Base-by-base conservation (phyloP, 345 rosid genomes). In the Eucalyptus leucophloia region DNA sequence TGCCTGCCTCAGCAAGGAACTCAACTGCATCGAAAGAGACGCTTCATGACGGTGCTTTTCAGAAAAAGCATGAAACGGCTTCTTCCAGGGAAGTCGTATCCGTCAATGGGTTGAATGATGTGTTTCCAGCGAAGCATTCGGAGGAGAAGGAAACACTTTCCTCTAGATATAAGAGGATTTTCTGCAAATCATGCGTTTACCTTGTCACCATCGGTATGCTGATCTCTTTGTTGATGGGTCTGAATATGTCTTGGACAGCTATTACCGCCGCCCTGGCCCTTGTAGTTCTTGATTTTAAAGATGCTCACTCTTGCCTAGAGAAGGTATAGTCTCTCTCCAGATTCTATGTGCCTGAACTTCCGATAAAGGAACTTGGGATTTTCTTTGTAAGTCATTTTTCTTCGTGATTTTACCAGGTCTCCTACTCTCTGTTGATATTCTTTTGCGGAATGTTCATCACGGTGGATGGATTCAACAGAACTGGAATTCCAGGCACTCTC, bases 401-500 rank as follows among this genome's bases (percentile, higher is more conserved):
- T 16, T 18, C 23, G 17, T 88, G 51, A 24, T 49, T 47, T 69
- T 50, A 19, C 24, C 94, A 97, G 98, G 98, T 96, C 23, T 98
- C 99, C 15, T 97, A 95, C 89, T 95, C 97, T 13, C 97, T 98
- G 62, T 58, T 97, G 91, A 87, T 98, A 17, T 97, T 98, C 97
- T 95, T 98, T 50, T 96, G 99, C 30, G 98, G 99, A 32, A 97
- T 96, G 98, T 97, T 97, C 87, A 95, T 98, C 91, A 95, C 99
- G 1, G 97, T 98, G 0, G 93, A 95, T 19, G 99, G 99, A 77
- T 98, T 98, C 90, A 95, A 98, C 91, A 94, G 92, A 92, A 96
- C 99, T 51, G 99, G 97, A 89, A 95, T 98, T 49, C 99, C 99
- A 42, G 93, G 95, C 26, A 87, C 91, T 69, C 87, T 96, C 7